Conservation (phyloP, 2,329 filamentous ascomycete genomes). For the Penicillium sp. region DNA sequence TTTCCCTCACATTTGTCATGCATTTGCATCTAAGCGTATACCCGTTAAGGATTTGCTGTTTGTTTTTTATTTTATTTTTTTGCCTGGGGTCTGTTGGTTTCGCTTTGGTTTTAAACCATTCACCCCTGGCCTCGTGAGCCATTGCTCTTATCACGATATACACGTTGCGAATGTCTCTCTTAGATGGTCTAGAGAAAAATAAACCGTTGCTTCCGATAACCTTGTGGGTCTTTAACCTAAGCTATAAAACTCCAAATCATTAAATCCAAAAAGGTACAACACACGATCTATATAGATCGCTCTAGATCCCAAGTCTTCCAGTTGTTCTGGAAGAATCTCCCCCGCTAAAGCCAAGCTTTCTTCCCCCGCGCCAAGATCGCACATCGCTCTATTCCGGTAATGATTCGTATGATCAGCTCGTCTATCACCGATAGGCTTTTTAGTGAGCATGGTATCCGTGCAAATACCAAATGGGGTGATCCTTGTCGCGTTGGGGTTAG, state of each 20-base stretch:
- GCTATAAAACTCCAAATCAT: background rate
- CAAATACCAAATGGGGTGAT: background rate
- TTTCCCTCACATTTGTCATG: slow-evolving; percentile 6
- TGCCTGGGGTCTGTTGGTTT: background rate
- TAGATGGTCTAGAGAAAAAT: slow-evolving; percentile 8
- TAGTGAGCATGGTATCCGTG: background rate
- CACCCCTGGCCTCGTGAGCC: background rate
- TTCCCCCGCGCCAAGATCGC: slow-evolving; percentile 12
- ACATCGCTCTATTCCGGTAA: slow-evolving; percentile 15
- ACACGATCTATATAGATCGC: background rate
- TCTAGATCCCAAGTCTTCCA: background rate
- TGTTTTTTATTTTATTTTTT: slow-evolving; percentile 10
- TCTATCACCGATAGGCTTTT: background rate
- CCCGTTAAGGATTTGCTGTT: slow-evolving; percentile 21
- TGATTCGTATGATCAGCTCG: slow-evolving; percentile 15
- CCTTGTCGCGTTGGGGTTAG: slow-evolving; percentile 1
- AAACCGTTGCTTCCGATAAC: background rate
- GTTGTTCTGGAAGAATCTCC: slow-evolving; percentile 7
- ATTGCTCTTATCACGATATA: background rate
- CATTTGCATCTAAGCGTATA: slow-evolving; percentile 34
- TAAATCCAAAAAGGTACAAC: background rate
- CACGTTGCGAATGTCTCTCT: background rate
- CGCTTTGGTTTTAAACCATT: background rate
- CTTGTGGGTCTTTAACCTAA: background rate
- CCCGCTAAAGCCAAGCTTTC: slow-evolving; percentile 15